Percentiles rank a stretch among this genome's conserved stretches.
phyloP scores from a whole-genome alignment of 108 stramenopile species.

The Phaeodactylum tricornutum region DNA sequence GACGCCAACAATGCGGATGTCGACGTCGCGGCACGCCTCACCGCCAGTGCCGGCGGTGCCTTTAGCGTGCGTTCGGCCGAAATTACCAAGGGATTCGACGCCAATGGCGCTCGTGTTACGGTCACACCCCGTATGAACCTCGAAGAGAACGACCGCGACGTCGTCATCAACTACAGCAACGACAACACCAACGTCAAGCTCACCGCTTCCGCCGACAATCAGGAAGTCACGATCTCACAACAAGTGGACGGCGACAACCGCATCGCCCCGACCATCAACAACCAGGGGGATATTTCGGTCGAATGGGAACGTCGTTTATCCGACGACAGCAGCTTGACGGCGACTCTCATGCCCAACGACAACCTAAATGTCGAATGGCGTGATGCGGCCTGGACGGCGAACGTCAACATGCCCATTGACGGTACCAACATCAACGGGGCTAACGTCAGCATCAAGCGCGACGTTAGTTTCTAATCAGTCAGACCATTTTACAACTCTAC shows the following conservation, averaged over 20 bases:
- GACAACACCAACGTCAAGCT: constrained; percentile 56
- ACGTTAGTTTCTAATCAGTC: constrained; percentile 80
- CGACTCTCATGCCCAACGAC: constrained; percentile 75
- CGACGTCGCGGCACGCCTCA: constrained; percentile 40
- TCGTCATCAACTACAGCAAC: constrained; percentile 65
- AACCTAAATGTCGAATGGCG: constrained; percentile 74
- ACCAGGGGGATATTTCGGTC: constrained; percentile 63
- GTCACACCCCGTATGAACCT: constrained; percentile 73
- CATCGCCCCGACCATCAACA: constrained; percentile 63
- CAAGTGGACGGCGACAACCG: constrained; percentile 62
- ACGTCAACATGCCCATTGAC: constrained; percentile 68
- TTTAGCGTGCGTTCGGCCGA: constrained; percentile 35
- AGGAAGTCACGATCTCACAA: constrained; percentile 65
- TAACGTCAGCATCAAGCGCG: constrained; percentile 71
- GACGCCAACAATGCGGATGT: constrained; percentile 63
- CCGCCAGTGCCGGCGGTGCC: constrained; percentile 32
- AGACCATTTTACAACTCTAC: too few species aligned
- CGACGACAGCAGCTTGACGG: constrained; percentile 54
- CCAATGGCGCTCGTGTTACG: constrained; percentile 63
- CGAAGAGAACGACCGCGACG: constrained; percentile 44
- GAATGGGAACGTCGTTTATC: constrained; percentile 71
- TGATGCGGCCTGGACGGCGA: constrained; percentile 76
- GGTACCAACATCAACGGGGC: constrained; percentile 54
- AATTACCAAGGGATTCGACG: constrained; percentile 75
- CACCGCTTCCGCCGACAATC: constrained; percentile 59